Percentiles rank a stretch among this genome's conserved stretches.
phyloP scores from a whole-genome alignment of 768 basidiomycete genomes.

The Clathrus columnatus region DNA sequence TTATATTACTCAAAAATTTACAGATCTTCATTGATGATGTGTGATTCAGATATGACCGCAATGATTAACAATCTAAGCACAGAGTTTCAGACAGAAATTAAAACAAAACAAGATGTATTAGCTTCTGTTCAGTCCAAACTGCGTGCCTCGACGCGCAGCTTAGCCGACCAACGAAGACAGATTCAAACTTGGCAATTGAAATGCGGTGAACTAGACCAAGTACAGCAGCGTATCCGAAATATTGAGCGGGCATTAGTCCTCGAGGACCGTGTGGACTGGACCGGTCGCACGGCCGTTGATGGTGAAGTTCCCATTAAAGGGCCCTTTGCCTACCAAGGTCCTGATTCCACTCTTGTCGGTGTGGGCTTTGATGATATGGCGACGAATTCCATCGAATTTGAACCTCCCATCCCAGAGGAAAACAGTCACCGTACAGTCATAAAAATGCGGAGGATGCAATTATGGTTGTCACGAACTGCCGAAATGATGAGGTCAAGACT shows the following conservation, averaged over 20 bases:
- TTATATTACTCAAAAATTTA: conserved; percentile 7
- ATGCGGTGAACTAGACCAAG: conserved; percentile 72
- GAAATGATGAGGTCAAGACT: conserved; percentile 63
- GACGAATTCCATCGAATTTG: conserved; percentile 51
- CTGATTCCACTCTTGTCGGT: conserved; percentile 56
- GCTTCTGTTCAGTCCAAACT: conserved; percentile 82
- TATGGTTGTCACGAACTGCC: conserved; percentile 80
- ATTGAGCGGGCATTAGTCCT: conserved; percentile 69
- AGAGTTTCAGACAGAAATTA: conserved; percentile 79
- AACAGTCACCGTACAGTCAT: conserved; percentile 57
- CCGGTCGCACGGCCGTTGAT: conserved; percentile 53
- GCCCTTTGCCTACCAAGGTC: conserved; percentile 65
- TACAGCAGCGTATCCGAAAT: conserved; percentile 74
- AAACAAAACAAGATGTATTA: conserved; percentile 78
- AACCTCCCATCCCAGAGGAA: conserved; percentile 57
- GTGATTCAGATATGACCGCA: conserved; percentile 59
- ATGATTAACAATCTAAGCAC: conserved; percentile 74
- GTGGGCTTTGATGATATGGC: conserved; percentile 54
- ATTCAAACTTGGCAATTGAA: conserved; percentile 67
- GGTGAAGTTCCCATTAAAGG: conserved; percentile 27
- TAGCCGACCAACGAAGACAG: conserved; percentile 84
- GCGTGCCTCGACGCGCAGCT: conserved; percentile 79
- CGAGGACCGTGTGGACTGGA: conserved; percentile 85
- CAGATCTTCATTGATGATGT: conserved; percentile 10
- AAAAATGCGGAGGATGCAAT: conserved; percentile 61